Base-by-base conservation (phyloP, 176 grass and related monocot genomes). In the Triticum turgidum region DNA sequence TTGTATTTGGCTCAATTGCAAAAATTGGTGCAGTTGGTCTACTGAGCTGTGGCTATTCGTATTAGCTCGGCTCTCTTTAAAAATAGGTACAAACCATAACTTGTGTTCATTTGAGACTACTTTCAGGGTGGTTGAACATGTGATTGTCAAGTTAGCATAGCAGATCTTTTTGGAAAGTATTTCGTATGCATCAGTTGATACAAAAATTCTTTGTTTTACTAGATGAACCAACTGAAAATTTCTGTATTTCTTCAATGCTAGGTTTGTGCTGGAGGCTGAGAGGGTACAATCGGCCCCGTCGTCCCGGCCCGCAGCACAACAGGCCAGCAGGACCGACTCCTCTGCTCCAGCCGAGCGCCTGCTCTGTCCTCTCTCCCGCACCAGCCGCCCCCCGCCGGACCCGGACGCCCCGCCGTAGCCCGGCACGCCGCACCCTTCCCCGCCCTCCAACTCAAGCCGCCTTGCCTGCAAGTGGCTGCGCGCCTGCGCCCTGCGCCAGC, bases 261-360 rank as follows among this genome's bases (percentile, higher is more conserved):
- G 93, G 85, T 79, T 81, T 95, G 68, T 81, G 67, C 79, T 54
- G 68, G 69, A 76, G 33, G 44, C 61, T 56, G 73, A 82, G 84
- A 89, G 45, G 51, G 25, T 74, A 30, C 78, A 54, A 54, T 18
- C 51, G 15, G 51, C 5, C 51, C 51, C 6, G 13, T 54, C 5
- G 15, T 54, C 51, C 5, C 15, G 51, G 51, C 51, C 15, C 51
- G 51, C 51, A 54, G 15, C 5, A 54, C 15, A 54, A 54, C 15
- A 54, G 15, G 51, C 51, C 51, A 54, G 15, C 15, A 52, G 49
- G 51, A 54, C 51, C 51, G 51, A 54, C 51, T 17, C 51, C 51
- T 54, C 15, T 54, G 14, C 51, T 15, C 51, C 5, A 54, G 29
- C 29, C 29, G 29, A 30, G 15, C 51, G 51, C 1, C 51, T 54